Percentiles rank a stretch among this genome's conserved stretches.
Conservation (phyloP, 2,329 filamentous ascomycete genomes). For the Chaetomiaceae sp. region DNA sequence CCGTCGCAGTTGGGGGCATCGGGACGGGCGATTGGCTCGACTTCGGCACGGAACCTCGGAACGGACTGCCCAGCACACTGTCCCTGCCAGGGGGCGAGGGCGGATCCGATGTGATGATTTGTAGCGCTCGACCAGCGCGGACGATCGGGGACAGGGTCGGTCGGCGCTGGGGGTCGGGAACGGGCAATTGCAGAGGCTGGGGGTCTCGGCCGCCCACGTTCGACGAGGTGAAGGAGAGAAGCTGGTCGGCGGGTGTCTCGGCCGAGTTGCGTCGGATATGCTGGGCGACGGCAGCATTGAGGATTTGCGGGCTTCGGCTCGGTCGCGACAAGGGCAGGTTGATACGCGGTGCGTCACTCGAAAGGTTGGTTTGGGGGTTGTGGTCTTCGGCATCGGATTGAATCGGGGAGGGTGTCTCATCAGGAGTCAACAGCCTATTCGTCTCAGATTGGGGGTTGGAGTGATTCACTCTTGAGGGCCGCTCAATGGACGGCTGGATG, state of each 20-base stretch:
- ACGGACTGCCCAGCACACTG: conserved; percentile 52
- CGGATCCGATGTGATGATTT: conserved; percentile 55
- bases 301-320: conserved; percentile 16
- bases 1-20: conserved; percentile 17
- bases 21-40: conserved; percentile 31
- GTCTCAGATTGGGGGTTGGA: conserved; percentile 37
- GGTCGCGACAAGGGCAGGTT: conserved; percentile 37
- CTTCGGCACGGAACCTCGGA: conserved; percentile 38
- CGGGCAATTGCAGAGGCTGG: conserved; percentile 22
- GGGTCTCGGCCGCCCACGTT: conserved; percentile 13
- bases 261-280: conserved; percentile 25
- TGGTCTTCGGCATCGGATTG: conserved; percentile 19
- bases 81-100: conserved; percentile 52
- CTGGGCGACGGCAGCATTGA: conserved; percentile 17
- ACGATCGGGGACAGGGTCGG: conserved; percentile 54
- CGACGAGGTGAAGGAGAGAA: conserved; percentile 18
- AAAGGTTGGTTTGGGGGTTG: conserved; percentile 6
- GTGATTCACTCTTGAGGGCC: conserved; percentile 29
- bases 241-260: conserved; percentile 27
- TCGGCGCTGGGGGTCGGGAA: conserved; percentile 33
- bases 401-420: conserved; percentile 44
- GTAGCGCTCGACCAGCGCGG: conserved; percentile 52
- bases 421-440: conserved; percentile 49
- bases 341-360: conserved; percentile 17
- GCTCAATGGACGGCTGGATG: conserved; percentile 30